phyloP scores from a whole-genome alignment of 306 rosid genomes.

The Crataegus laevigata region DNA sequence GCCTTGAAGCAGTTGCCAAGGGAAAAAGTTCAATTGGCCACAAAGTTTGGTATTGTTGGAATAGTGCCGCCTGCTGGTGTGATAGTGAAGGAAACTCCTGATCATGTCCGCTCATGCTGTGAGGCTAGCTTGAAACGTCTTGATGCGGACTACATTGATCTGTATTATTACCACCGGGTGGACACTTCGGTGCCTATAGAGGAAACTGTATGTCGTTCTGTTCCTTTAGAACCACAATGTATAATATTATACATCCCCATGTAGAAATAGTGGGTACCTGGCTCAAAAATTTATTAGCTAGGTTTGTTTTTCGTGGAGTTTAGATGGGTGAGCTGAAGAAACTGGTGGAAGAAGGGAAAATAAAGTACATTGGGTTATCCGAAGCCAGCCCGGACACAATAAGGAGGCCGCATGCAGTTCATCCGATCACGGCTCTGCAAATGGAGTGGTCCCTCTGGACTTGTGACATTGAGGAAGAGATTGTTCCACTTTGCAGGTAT shows the following conservation, averaged over 20 bases:
- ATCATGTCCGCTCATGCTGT: constrained; percentile 49
- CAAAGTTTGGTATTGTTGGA: constrained; percentile 58
- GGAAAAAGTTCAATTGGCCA: constrained; percentile 62
- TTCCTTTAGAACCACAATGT: not conserved
- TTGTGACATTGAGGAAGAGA: constrained; percentile 65
- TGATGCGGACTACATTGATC: constrained; percentile 58
- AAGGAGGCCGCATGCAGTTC: constrained; percentile 76
- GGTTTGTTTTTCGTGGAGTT: not conserved
- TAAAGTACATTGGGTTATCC: constrained; percentile 66
- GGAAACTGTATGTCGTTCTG: constrained; percentile 35
- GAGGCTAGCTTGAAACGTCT: constrained; percentile 68
- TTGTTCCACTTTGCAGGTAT: constrained; percentile 62
- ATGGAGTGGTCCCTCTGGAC: constrained; percentile 79
- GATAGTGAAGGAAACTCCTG: constrained; percentile 51
- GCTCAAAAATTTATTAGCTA: not conserved
- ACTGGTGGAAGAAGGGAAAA: constrained; percentile 71
- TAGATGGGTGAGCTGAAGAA: constrained; percentile 72
- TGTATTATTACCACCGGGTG: constrained; percentile 63
- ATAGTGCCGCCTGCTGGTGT: not conserved
- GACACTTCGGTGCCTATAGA: constrained; percentile 65
- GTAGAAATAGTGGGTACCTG: too few species aligned
- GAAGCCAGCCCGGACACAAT: constrained; percentile 72
- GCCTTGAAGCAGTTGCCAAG: constrained; percentile 64
- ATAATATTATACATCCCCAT: too few species aligned
- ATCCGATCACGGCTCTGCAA: constrained; percentile 64